phyloP scores from a whole-genome alignment of 1,284 basidiomycete species.

The Tilletia walkeri region DNA sequence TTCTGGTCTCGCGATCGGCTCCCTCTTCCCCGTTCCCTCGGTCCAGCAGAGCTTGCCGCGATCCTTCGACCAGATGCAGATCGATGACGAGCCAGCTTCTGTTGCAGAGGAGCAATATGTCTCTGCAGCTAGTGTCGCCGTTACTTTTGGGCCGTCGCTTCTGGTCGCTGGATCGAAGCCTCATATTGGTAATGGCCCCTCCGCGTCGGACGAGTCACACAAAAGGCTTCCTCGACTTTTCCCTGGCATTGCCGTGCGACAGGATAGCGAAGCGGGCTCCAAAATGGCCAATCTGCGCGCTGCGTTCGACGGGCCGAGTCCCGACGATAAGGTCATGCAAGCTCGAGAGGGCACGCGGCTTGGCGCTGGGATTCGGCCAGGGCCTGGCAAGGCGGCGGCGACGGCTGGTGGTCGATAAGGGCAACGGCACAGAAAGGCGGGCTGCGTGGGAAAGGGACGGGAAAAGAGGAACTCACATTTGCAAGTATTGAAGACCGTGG shows the following conservation, averaged over 20 bases:
- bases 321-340: constrained; percentile 76
- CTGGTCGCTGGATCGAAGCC: background rate
- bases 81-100: background rate
- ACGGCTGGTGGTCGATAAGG: background rate
- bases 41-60: background rate
- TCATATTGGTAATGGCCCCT: background rate
- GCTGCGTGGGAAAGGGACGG: background rate
- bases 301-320: constrained; percentile 76
- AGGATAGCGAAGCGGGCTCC: background rate
- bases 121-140: background rate
- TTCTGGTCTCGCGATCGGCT: constrained; percentile 25
- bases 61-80: constrained; percentile 9
- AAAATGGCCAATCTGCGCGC: constrained; percentile 30
- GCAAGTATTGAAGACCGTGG: too few relatives aligned
- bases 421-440: background rate
- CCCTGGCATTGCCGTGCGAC: background rate
- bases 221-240: background rate
- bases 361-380: constrained; percentile 16
- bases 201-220: background rate
- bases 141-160: background rate
- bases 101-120: background rate
- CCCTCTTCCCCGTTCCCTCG: constrained; percentile 34
- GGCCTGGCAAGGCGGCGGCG: background rate
- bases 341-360: constrained; percentile 71
- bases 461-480: background rate